Evolutionary conservation across 768 basidiomycete genomes (phyloP).

Genomic region (Asterophora lycoperdoides): DNA sequence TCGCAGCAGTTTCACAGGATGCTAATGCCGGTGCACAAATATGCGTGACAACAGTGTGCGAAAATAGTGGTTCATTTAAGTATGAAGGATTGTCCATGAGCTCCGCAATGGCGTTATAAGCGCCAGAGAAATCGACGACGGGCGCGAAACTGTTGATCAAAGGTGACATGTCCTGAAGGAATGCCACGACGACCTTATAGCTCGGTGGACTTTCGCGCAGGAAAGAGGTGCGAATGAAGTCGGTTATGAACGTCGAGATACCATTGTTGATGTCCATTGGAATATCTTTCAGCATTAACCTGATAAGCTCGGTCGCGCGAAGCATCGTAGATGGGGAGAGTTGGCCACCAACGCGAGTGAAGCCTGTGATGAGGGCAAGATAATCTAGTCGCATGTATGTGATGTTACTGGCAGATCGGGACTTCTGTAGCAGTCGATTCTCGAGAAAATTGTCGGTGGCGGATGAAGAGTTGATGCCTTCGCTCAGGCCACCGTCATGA

Average conservation of each 20-base stretch:
- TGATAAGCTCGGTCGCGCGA: constrained; percentile 52
- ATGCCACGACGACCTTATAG: constrained; percentile 44
- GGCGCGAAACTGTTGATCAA: constrained; percentile 47
- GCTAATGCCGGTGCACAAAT: constrained; percentile 44
- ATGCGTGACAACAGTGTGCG: constrained; percentile 40
- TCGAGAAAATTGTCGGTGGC: constrained; percentile 27
- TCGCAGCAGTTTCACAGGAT: constrained; percentile 43
- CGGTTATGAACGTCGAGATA: constrained; percentile 49
- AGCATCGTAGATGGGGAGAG: constrained; percentile 36
- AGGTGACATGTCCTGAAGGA: constrained; percentile 54
- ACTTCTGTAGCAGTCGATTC: constrained; percentile 35
- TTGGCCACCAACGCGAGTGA: constrained; percentile 48
- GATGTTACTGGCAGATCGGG: constrained; percentile 49
- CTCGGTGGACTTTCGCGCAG: constrained; percentile 40
- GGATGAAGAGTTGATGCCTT: constrained; percentile 21
- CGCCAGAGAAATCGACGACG: constrained; percentile 52
- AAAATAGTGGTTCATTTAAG: constrained; percentile 49
- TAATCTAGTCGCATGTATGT: constrained; percentile 62
- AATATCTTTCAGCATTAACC: constrained; percentile 52
- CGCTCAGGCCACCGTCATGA: constrained; percentile 28
- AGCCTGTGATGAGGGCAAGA: constrained; percentile 48
- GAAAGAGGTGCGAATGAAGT: constrained; percentile 47
- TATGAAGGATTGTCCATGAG: constrained; percentile 44
- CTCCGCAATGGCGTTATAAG: constrained; percentile 47
- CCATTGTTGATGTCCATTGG: constrained; percentile 31